Evolutionary conservation across 2,329 filamentous ascomycete species (phyloP).

Genomic region (Colletotrichum liaoningense): DNA sequence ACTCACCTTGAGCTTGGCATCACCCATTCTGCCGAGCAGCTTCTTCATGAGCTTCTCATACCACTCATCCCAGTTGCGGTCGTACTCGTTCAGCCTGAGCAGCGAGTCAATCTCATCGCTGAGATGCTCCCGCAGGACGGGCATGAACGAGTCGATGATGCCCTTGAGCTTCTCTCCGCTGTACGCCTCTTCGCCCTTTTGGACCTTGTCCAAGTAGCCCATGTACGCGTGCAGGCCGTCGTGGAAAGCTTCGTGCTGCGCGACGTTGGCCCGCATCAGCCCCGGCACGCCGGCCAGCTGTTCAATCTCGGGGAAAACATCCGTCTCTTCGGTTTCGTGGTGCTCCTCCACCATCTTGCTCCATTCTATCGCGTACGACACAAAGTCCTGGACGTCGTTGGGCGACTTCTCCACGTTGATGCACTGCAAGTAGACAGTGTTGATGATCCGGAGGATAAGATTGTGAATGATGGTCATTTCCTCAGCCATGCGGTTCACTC

Average conservation of each 20-base stretch:
- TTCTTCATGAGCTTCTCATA: slow-evolving; percentile 37
- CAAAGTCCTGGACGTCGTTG: slow-evolving; percentile 43
- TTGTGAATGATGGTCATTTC: slow-evolving; percentile 49
- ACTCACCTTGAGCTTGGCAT: slow-evolving; percentile 38
- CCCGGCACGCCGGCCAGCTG: slow-evolving; percentile 40
- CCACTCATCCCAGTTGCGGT: slow-evolving; percentile 48
- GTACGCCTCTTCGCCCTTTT: slow-evolving; percentile 42
- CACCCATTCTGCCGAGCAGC: slow-evolving; percentile 36
- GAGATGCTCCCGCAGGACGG: slow-evolving; percentile 48
- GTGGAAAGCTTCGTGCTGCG: slow-evolving; percentile 48
- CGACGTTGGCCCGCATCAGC: slow-evolving; percentile 46
- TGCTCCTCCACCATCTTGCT: slow-evolving; percentile 42
- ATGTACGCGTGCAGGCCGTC: slow-evolving; percentile 46
- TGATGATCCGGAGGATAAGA: slow-evolving; percentile 42
- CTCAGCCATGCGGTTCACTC: slow-evolving; percentile 38
- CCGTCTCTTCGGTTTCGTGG: slow-evolving; percentile 47
- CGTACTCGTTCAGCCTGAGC: slow-evolving; percentile 45
- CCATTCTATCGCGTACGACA: slow-evolving; percentile 42
- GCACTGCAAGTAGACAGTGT: slow-evolving; percentile 42
- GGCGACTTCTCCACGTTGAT: slow-evolving; percentile 39
- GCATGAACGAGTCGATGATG: slow-evolving; percentile 51
- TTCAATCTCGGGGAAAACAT: slow-evolving; percentile 48
- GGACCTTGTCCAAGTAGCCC: slow-evolving; percentile 45
- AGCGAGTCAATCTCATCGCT: slow-evolving; percentile 52
- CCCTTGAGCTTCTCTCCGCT: slow-evolving; percentile 44